Evolutionary conservation across 2,329 filamentous ascomycete species (phyloP), one percentile per base, ranked within the genome.

Genomic region (Fusarium temperatum): DNA sequence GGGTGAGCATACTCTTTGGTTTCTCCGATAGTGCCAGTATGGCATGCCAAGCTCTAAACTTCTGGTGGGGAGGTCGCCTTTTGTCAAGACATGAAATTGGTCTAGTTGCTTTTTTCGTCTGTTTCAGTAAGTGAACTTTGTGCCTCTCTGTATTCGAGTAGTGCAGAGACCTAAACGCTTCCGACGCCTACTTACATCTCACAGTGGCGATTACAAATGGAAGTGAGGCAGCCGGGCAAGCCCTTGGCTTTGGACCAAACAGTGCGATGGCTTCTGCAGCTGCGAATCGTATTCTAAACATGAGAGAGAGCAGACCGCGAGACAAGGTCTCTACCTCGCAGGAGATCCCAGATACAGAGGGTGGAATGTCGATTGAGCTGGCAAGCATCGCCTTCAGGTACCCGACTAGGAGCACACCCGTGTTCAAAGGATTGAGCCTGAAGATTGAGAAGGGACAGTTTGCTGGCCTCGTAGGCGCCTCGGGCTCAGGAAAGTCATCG

Each of bases 401-500:
- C 75, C 89, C 89, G 1, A 88, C 87, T 1, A 85, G 89, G 53
- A 84, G 89, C 63, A 82, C 87, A 7, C 85, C 87, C 28, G 87
- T 92, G 38, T 91, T 91, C 80, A 86, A 84, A 58, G 87, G 88
- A 4, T 82, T 95, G 64, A 90, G 87, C 77, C 83, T 95, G 67
- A 89, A 86, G 11, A 89, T 94, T 59, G 85, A 90, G 73, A 90
- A 90, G 73, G 92, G 92, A 9, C 90, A 93, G 78, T 94, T 93
- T 77, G 90, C 89, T 1, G 92, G 91, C 3, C 84, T 94, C 3
- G 92, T 94, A 10, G 92, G 92, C 4, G 87, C 91, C 2, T 92
- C 90, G 3, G 92, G 92, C 1, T 92, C 90, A 66, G 92, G 92
- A 41, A 94, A 95, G 83, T 92, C 91, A 1, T 94, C 90, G 22